Conservation (phyloP, 768 basidiomycete genomes). For the Boletus subparvulus region DNA sequence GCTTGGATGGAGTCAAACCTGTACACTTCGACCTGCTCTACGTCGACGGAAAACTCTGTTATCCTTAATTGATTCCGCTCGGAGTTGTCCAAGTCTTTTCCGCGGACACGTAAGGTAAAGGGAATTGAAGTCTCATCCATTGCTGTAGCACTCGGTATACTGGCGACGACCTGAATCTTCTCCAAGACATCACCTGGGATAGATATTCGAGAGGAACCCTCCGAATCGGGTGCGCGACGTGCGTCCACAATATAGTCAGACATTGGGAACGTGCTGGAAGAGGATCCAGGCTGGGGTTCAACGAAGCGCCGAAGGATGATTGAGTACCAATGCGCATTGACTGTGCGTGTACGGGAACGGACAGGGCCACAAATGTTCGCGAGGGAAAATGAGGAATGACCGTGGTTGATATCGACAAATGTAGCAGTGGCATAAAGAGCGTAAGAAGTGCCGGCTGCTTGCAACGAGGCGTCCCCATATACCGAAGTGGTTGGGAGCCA, state of each 20-base stretch:
- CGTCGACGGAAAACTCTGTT: constrained; percentile 51
- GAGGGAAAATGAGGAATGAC: constrained; percentile 44
- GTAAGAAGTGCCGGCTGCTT: constrained; percentile 61
- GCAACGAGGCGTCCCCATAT: constrained; percentile 43
- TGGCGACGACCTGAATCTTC: constrained; percentile 63
- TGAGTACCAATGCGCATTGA: constrained; percentile 38
- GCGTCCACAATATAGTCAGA: constrained; percentile 48
- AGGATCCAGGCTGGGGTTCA: constrained; percentile 38
- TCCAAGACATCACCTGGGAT: constrained; percentile 57
- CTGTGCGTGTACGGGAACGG: constrained; percentile 43
- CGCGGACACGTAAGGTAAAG: constrained; percentile 59
- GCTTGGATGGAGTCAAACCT: constrained; percentile 44
- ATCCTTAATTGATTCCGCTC: constrained; percentile 58
- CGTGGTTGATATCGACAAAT: constrained; percentile 48
- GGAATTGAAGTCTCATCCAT: constrained; percentile 50
- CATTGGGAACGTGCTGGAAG: constrained; percentile 30
- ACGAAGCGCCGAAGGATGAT: constrained; percentile 58
- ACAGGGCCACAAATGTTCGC: constrained; percentile 57
- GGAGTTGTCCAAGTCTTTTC: constrained; percentile 46
- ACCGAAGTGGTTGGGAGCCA: constrained; percentile 74
- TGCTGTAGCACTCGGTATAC: constrained; percentile 55
- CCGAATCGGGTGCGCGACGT: constrained; percentile 19
- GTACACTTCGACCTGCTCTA: constrained; percentile 65
- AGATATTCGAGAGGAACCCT: constrained; percentile 11
- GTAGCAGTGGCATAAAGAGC: constrained; percentile 65